Evolutionary conservation across 371 early-diverging fungal species (phyloP), one percentile per base, ranked within the genome.

Genomic region (Rhizomucor miehei): DNA sequence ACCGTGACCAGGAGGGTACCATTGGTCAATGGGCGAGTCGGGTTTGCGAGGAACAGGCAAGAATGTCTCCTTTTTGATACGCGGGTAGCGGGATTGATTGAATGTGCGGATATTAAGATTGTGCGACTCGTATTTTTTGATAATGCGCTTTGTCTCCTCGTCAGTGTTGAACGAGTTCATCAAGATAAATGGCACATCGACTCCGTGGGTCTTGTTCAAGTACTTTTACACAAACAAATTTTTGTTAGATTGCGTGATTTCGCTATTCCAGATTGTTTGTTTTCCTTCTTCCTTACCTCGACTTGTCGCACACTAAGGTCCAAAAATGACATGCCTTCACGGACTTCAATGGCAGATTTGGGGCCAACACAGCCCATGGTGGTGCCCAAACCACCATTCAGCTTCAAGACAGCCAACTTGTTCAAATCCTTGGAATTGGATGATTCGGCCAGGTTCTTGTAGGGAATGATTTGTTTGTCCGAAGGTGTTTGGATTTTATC

Each of bases 111-210:
- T 92, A 57, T 86, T 80, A 48, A 95, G 81, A 58, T 91, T 89
- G 65, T 94, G 93, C 44, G 85, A 80, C 48, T 84, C 84, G 79
- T 99, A 98, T 79, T 96, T 97, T 77, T 93, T 93, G 57, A 98
- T 91, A 57, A 99, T 93, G 63, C 94, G 91, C 66, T 88, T 81
- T 21, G 99, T 99, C 67, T 97, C 95, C n/a, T 90, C 90, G 64
- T 98, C 93, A 0, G 99, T 99, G 71, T 99, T 99, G 87, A 99
- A 99, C 24, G 97, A 96, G 86, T 99, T 99, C 99, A 99, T 99
- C 51, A 99, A 82, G 51, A 99, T 92, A 46, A 99, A 87, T 2
- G 99, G 99, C 21, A 99, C 97, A 52, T 87, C 85, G 61, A 90
- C 92, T 45, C 85, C 84, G 73, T 93, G 82, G 48, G 82, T 79